phyloP scores from a whole-genome alignment of 139 green algal genomes.

The Chlorella sp. region DNA sequence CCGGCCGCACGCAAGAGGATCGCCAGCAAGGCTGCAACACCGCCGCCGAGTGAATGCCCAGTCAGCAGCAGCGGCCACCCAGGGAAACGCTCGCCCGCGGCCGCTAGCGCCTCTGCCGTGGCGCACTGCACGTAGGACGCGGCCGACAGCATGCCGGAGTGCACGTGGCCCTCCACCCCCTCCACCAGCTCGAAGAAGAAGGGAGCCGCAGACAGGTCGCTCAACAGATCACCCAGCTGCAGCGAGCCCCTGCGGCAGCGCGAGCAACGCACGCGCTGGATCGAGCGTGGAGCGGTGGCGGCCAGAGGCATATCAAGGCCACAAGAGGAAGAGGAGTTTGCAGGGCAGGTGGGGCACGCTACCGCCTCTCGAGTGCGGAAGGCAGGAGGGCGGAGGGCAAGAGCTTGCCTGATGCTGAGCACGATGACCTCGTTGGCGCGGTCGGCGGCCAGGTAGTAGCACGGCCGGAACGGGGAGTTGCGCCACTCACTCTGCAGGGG shows the following conservation, averaged over 20 bases:
- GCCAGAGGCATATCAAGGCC: too few relatives aligned
- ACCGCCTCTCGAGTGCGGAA: too few relatives aligned
- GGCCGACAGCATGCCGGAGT: slow-evolving; percentile 48
- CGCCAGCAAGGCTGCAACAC: slow-evolving; percentile 46
- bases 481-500: too few relatives aligned
- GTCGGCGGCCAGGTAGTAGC: slow-evolving; percentile 60
- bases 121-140: slow-evolving; percentile 63
- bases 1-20: slow-evolving; percentile 44
- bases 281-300: too few relatives aligned
- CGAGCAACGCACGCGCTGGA: not conserved
- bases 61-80: slow-evolving; percentile 58
- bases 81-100: slow-evolving; percentile 31
- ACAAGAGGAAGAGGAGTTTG: too few relatives aligned
- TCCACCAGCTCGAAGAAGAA: slow-evolving; percentile 49
- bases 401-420: slow-evolving; percentile 49
- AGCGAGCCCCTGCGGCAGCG: slow-evolving; percentile 41
- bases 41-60: slow-evolving; percentile 57
- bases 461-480: slow-evolving; percentile 36
- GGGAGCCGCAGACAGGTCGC: slow-evolving; percentile 46
- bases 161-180: slow-evolving; percentile 43
- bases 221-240: slow-evolving; percentile 54
- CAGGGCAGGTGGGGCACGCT: too few relatives aligned
- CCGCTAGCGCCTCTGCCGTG: slow-evolving; percentile 44
- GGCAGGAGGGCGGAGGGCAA: too few relatives aligned
- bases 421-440: slow-evolving; percentile 48